These are phyloP conservation scores for Cladorrhinum sp. DNA, from an alignment of 2,329 filamentous ascomycete genomes.

Conservation along the genomic window DNA sequence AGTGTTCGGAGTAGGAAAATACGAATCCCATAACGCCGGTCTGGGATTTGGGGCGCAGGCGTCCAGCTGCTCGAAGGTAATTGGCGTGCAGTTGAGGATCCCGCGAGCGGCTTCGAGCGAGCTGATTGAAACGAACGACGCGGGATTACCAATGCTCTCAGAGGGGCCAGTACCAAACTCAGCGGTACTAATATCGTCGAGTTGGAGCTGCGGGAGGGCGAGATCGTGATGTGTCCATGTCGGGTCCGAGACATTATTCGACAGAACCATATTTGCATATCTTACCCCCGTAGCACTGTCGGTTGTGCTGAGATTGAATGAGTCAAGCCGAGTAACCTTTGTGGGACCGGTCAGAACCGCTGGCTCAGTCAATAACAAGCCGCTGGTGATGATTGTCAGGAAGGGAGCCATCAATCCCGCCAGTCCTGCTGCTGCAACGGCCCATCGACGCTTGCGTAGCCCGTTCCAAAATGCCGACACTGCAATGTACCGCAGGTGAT, in stretches of 20 bases:
- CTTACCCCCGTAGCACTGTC: not conserved
- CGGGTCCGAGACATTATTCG: constrained; percentile 4
- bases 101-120: not conserved
- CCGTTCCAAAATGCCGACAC: not conserved
- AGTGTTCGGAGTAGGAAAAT: too few relatives aligned
- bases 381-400: constrained; percentile 3
- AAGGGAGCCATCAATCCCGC: constrained; percentile 1
- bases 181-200: not conserved
- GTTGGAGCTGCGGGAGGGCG: not conserved
- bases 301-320: not conserved
- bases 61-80: not conserved
- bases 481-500: not conserved
- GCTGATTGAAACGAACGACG: not conserved
- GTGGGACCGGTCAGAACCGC: not conserved
- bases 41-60: too few relatives aligned
- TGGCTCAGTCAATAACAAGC: not conserved
- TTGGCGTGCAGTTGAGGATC: not conserved
- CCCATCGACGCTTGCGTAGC: not conserved
- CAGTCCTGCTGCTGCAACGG: not conserved
- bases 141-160: not conserved
- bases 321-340: not conserved
- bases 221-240: constrained; percentile 2
- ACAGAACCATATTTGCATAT: constrained; percentile 2
- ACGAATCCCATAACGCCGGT: too few relatives aligned
- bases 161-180: not conserved